phyloP scores from a whole-genome alignment of 768 basidiomycete species.

The Suillus discolor region DNA sequence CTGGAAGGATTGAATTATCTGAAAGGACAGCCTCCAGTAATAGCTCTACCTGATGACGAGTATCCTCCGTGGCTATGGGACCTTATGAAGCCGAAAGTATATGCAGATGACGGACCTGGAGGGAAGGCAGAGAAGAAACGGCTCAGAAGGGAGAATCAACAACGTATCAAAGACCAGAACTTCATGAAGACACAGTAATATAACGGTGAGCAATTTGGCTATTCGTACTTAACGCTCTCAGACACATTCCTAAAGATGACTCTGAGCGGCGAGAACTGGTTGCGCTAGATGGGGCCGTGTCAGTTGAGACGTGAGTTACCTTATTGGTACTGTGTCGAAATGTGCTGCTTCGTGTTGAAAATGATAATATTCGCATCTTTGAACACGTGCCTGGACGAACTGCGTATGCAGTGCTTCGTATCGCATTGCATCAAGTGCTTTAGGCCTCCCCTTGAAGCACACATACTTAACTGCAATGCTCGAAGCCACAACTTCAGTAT shows the following conservation, averaged over 20 bases:
- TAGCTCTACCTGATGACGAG: slow-evolving; percentile 77
- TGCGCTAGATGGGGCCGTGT: no score
- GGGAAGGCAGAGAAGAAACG: slow-evolving; percentile 60
- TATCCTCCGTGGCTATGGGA: slow-evolving; percentile 94
- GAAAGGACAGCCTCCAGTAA: slow-evolving; percentile 77
- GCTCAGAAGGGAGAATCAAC: slow-evolving; percentile 62
- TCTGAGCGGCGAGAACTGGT: no score
- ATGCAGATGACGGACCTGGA: slow-evolving; percentile 73
- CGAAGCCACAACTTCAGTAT: no score
- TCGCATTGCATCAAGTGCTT: no score
- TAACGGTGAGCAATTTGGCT: not conserved
- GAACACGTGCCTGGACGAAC: no score
- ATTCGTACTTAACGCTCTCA: not conserved
- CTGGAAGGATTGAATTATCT: slow-evolving; percentile 82
- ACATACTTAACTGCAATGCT: no score
- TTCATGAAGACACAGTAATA: slow-evolving; percentile 80
- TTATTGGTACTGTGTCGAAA: no score
- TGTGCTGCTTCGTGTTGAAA: no score
- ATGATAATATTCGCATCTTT: no score
- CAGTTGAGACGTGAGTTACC: no score
- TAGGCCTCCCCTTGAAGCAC: no score
- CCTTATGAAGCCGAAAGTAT: slow-evolving; percentile 59
- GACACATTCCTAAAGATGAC: not conserved
- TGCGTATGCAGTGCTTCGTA: no score
- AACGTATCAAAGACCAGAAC: slow-evolving; percentile 79